Evolutionary conservation across 352 stramenopile species (phyloP), one percentile per base, ranked within the genome.

Genomic region (Pythium aquatile): DNA sequence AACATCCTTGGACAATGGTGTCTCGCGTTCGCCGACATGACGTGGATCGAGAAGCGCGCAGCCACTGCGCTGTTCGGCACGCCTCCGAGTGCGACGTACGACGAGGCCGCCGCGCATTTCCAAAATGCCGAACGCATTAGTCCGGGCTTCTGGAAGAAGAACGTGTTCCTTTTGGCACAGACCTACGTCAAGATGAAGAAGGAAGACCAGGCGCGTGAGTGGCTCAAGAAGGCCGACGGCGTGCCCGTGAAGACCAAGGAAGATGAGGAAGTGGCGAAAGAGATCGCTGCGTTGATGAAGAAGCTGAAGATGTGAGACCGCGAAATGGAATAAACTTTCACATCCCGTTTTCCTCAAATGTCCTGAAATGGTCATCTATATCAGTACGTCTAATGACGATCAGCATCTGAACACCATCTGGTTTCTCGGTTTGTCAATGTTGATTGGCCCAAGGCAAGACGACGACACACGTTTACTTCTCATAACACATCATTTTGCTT

Each of bases 91-190:
- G 69, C 78, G 5, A 83, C 83, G 13, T 91, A 90, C 57, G 83
- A 91, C 13, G 79, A 94, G 32, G 81, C 75, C 1, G 52, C 83
- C 40, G 52, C 74, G 56, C 69, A 90, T 57, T 82, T 92, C 13
- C 66, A 77, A 26, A 66, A 80, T 32, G 75, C 75, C 53, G 84
- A 93, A 61, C 65, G 69, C 17, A 72, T 90, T 28, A 88, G 76
- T 28, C 84, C 84, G 5, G 78, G 79, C 1, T 87, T 81, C 49
- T 93, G 84, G 84, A 93, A 93, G 72, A 88, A 89, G 60, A 93
- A 93, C 42, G 61, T 69, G 47, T 89, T 83, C 59, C 58, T 93
- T 30, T 55, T 93, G 13, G 84, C 76, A 0, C 68, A 91, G 68
- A 88, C 78, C 46, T 89, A 84, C 55, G 61, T 74, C 61, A 92